Evolutionary conservation across 192 early-diverging fungal species (phyloP).

Genomic region (Coemansia sp.): DNA sequence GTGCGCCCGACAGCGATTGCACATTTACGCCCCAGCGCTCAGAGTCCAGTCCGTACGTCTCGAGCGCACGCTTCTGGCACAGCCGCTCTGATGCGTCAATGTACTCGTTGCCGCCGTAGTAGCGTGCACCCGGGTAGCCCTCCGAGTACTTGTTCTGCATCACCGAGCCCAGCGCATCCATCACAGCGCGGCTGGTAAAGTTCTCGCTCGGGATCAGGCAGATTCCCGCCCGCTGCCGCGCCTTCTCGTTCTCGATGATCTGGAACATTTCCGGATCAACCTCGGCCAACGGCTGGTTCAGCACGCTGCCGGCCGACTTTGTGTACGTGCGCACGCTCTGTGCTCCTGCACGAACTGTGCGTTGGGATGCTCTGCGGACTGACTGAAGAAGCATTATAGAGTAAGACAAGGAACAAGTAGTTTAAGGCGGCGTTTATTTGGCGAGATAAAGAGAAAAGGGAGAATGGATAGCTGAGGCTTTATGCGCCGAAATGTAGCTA

Average conservation of each 20-base stretch:
- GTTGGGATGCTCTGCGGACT: neutral
- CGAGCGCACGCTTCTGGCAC: constrained; percentile 95
- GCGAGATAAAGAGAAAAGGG: constrained; percentile 3
- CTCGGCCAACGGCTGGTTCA: constrained; percentile 75
- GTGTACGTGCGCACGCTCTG: constrained; percentile 18
- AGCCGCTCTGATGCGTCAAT: constrained; percentile 93
- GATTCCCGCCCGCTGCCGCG: constrained; percentile 87
- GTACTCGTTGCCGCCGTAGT: constrained; percentile 99
- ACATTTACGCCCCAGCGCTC: constrained; percentile 98
- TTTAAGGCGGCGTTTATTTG: neutral
- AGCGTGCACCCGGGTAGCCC: constrained; percentile 94
- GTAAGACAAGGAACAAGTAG: constrained; percentile 3
- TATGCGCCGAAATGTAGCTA: neutral
- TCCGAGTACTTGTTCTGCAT: constrained; percentile 99
- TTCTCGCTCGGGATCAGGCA: constrained; percentile 98
- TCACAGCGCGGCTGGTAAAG: constrained; percentile 95
- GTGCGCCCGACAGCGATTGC: constrained; percentile 92
- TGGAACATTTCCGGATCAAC: constrained; percentile 88
- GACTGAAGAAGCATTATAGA: constrained; percentile 10
- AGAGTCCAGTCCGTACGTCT: constrained; percentile 80
- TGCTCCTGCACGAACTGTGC: constrained; percentile 9
- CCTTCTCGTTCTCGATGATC: constrained; percentile 95
- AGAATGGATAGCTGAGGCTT: neutral
- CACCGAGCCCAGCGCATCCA: constrained; percentile 93
- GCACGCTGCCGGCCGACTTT: constrained; percentile 38